Conservation (phyloP, 495 filamentous ascomycete genomes). For the Aspergillus baeticus region DNA sequence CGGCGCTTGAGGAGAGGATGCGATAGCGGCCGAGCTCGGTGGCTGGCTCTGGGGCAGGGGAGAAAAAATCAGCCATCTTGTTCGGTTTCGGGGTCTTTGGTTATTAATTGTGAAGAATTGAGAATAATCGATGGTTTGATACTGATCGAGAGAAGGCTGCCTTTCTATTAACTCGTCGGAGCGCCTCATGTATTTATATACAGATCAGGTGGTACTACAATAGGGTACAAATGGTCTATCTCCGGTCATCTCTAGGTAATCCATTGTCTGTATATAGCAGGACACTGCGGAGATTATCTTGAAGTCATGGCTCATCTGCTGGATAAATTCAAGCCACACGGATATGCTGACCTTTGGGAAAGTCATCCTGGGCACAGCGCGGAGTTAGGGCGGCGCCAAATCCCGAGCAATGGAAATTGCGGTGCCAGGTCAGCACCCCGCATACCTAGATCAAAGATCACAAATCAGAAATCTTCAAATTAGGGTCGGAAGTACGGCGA, state of each 20-base stretch:
- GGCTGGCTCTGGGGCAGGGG: constrained; percentile 45
- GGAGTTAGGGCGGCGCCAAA: no score
- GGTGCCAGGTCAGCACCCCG: no score
- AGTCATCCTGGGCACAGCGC: no score
- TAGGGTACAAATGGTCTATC: background rate
- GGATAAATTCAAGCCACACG: no score
- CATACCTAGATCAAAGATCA: no score
- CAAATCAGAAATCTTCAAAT: no score
- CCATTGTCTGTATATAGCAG: background rate
- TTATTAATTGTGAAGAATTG: background rate
- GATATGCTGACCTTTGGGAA: no score
- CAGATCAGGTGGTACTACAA: background rate
- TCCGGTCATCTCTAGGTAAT: background rate
- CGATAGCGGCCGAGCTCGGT: constrained; percentile 58
- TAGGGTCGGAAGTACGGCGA: no score
- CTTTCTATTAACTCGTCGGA: background rate
- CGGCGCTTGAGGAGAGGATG: constrained; percentile 57
- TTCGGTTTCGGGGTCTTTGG: background rate
- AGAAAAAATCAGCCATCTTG: constrained; percentile 40
- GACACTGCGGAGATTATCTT: background rate
- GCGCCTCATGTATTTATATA: background rate
- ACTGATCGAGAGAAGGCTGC: background rate
- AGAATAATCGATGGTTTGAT: background rate
- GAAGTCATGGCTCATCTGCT: background rate
- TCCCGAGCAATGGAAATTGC: no score